Evolutionary conservation across 331 rosid genomes (phyloP), one percentile per base, ranked within the genome.

Genomic region (Spiraea crenata): DNA sequence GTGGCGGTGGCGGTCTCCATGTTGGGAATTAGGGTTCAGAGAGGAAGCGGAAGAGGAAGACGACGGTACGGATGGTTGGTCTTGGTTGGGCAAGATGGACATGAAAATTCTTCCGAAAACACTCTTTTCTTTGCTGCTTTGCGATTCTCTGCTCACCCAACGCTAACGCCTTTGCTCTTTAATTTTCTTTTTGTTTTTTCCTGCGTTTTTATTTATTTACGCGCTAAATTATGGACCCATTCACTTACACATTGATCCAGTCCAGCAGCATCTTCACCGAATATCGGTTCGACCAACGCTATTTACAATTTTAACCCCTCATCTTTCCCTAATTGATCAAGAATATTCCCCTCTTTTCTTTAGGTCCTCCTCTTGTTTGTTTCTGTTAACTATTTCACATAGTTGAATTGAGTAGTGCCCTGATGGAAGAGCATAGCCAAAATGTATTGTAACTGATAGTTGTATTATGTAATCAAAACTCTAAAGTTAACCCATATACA

Each of bases 81-180:
- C 44, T 77, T 86, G 83, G 61, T 84, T 78, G 79, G 96, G 97
- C 96, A 82, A 88, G 97, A 93, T 93, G 97, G 99, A 91, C 99
- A 93, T 93, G 92, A 93, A 93, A 92, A 73, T 76, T 77, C 77
- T 75, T 79, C 12, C 34, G 15, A 25, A 56, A 25, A 41, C 46
- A 9, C 63, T 55, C 1, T 4, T 41, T 68, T 41, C 55, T 58
- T 20, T 42, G 31, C 31, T 25, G 31, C 31, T 25, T 25, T 25
- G 31, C 50, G n/a, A 31, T 55, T 40, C 49, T 52, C 16, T 51
- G 40, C 16, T 69, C 61, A 9, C 66, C 14, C 10, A 25, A 25
- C 31, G 31, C 45, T 9, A 8, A 2, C 4, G 66, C 65, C 9
- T 19, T 7, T 38, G 39, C 6, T 35, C 34, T 39, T 37, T 49